Base-by-base conservation (phyloP, 768 basidiomycete genomes). In the Leucocoprinus birnbaumii region DNA sequence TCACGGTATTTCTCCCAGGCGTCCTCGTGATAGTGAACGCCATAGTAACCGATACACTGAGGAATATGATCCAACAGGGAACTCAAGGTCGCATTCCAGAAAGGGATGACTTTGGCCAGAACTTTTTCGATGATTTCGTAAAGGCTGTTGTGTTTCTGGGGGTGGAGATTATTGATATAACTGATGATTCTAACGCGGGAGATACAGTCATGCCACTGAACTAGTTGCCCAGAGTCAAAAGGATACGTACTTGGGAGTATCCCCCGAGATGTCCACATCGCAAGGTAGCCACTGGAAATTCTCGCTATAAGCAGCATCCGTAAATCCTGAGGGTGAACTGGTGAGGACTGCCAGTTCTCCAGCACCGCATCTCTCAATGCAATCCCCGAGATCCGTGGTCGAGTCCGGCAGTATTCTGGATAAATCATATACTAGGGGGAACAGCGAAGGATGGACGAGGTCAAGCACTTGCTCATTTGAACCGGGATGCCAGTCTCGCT, bases 401-500 rank as follows among this genome's bases (percentile, higher is more conserved):
- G 46, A 41, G 13, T 47, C 21, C 34, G 9, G 35, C 6, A 63
- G 45, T 24, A 61, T 57, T n/a, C 49, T 38, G 0, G 67, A 69
- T n/a, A 60, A 63, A 16, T 63, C 68, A 52, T 75, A 74, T 8
- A 69, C 62, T 0, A 76, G 37, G 19, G 65, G 67, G 59, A 66
- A 77, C 2, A 77, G 67, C 4, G 75, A 70, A 42, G 76, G 76
- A 45, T 78, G 75, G 0, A 76, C 71, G 34, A 77, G 67, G 53
- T 77, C 74, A 16, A 77, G 69, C 0, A 77, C 77, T 41, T 68
- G 71, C 3, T 65, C 60, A 52, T 77, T 62, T 1, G 74, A 73
- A 6, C 69, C 66, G 2, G 76, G 77, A 58, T 77, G 76, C 77
- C 77, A 79, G 59, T 79, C 76, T 25, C 67, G 66, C 51, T 66